Conservation (phyloP, 805 yeast genomes). For the Zygosaccharomyces kombuchaensis region DNA sequence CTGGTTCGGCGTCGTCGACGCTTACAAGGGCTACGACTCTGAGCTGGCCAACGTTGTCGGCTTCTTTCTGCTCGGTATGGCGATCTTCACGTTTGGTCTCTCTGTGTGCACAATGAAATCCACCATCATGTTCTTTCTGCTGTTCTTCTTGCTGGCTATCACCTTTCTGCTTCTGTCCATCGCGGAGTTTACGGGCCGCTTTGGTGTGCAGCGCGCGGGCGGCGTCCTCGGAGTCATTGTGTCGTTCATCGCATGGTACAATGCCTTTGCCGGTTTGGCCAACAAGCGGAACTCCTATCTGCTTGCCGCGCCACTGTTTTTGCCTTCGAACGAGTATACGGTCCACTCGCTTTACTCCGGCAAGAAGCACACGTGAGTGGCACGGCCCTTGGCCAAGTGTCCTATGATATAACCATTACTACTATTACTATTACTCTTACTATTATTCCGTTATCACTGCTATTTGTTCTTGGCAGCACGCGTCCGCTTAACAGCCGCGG, state of each 20-base stretch:
- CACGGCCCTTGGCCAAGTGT: too few species aligned
- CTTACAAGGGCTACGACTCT: constrained; percentile 41
- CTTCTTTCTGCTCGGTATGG: constrained; percentile 55
- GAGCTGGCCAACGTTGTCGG: constrained; percentile 49
- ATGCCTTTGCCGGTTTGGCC: constrained; percentile 63
- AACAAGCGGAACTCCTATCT: constrained; percentile 51
- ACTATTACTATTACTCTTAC: neutral
- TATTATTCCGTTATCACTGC: neutral
- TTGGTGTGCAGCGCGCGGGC: constrained; percentile 46
- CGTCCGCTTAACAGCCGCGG: neutral
- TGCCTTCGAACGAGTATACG: constrained; percentile 26
- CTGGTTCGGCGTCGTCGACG: constrained; percentile 51
- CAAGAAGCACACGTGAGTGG: neutral
- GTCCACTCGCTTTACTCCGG: neutral
- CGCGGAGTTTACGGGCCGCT: constrained; percentile 43
- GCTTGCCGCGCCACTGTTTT: constrained; percentile 24
- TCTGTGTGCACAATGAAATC: constrained; percentile 51
- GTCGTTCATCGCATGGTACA: constrained; percentile 57
- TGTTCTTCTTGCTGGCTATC: constrained; percentile 48
- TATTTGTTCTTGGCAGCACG: neutral
- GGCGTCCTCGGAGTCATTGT: constrained; percentile 59
- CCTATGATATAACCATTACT: neutral
- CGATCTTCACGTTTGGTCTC: constrained; percentile 50
- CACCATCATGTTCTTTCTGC: constrained; percentile 53
- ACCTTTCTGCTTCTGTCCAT: constrained; percentile 51